phyloP scores from a whole-genome alignment of 2,329 filamentous ascomycete species.

The Trichophyton schoenleinii region DNA sequence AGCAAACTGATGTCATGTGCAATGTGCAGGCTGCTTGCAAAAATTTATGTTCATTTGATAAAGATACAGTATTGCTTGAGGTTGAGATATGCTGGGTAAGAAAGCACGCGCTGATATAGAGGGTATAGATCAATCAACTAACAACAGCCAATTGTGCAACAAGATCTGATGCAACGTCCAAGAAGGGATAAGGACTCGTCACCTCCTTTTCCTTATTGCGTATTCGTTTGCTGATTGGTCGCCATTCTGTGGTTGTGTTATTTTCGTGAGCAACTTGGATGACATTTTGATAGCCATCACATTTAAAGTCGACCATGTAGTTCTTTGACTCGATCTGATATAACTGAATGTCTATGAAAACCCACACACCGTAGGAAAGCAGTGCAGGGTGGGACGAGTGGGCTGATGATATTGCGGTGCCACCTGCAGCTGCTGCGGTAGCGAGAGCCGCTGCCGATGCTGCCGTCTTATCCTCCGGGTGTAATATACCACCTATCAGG shows the following conservation, averaged over 20 bases:
- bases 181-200: constrained; percentile 86
- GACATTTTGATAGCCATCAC: constrained; percentile 89
- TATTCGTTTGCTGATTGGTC: constrained; percentile 37
- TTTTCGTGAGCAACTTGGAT: constrained; percentile 34
- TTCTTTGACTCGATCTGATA: constrained; percentile 88
- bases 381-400: constrained; percentile 34
- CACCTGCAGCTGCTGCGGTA: constrained; percentile 14
- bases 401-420: constrained; percentile 32
- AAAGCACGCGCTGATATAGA: background rate
- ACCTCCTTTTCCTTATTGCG: constrained; percentile 81
- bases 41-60: background rate
- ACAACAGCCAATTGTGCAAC: constrained; percentile 88
- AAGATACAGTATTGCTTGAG: background rate
- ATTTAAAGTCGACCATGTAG: constrained; percentile 97
- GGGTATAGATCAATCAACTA: constrained; percentile 38
- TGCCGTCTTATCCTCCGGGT: constrained; percentile 24
- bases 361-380: constrained; percentile 60
- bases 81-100: background rate
- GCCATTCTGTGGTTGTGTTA: constrained; percentile 33
- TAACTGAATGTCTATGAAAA: constrained; percentile 91
- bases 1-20: background rate
- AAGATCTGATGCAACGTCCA: constrained; percentile 82
- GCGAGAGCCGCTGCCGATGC: constrained; percentile 17
- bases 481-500: constrained; percentile 22
- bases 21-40: background rate